Evolutionary conservation across 2,329 filamentous ascomycete genomes (phyloP).

Genomic region (Verticillium albo-atrum): DNA sequence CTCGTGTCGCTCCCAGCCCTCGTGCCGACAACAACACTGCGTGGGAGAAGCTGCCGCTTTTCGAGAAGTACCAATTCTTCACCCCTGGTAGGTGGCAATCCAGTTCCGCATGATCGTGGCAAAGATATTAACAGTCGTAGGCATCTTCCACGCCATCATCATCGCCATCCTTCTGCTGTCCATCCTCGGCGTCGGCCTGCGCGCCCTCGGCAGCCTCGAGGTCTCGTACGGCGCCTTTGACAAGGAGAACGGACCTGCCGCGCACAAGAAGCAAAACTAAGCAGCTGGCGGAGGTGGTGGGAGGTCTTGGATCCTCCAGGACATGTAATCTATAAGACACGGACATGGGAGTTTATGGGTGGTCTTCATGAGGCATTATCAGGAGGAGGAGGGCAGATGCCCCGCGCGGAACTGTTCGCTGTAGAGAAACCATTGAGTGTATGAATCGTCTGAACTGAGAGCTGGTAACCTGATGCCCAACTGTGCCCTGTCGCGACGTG

Average conservation of each 20-base stretch:
- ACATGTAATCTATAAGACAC: not conserved
- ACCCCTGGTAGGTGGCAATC: conserved; percentile 63
- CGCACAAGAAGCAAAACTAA: conserved; percentile 74
- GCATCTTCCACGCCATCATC: conserved; percentile 82
- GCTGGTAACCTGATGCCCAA: not conserved
- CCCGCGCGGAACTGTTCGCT: not conserved
- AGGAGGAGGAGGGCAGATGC: not conserved
- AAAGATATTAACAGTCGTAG: conserved; percentile 35
- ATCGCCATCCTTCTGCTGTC: conserved; percentile 66
- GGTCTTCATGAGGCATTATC: conserved; percentile 5
- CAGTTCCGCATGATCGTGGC: not conserved
- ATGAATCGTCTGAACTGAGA: not conserved
- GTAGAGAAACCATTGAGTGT: not conserved
- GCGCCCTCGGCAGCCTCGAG: conserved; percentile 72
- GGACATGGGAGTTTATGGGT: conserved; percentile 12
- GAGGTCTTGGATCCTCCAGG: not conserved
- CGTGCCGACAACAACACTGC: conserved; percentile 35
- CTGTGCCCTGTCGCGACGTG: not conserved
- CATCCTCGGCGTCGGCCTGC: conserved; percentile 76
- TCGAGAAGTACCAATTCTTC: conserved; percentile 93
- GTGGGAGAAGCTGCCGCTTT: conserved; percentile 53
- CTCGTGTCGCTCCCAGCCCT: conserved; percentile 16
- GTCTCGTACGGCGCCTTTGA: conserved; percentile 94
- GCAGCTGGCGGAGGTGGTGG: not conserved
- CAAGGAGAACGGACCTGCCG: conserved; percentile 87